Percentiles rank a stretch among this genome's conserved stretches.
Evolutionary conservation across 371 early-diverging fungal genomes (phyloP).

Genomic region (Synchytrium microbalum): DNA sequence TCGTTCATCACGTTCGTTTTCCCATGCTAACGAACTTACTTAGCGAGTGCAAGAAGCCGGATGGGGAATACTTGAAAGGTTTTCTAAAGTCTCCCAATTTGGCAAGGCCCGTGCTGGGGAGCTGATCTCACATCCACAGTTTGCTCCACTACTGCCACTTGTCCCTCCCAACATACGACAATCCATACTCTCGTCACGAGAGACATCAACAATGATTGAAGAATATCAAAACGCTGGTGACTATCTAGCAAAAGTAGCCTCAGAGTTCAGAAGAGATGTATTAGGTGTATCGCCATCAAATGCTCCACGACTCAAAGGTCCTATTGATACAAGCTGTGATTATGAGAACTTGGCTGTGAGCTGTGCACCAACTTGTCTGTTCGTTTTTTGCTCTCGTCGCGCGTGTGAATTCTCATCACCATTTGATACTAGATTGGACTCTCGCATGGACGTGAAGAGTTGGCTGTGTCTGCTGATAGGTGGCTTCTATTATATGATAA

Average conservation of each 20-base stretch:
- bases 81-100: slow-evolving; percentile 74
- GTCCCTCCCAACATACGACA: slow-evolving; percentile 49
- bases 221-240: slow-evolving; percentile 76
- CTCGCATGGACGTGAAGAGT: slow-evolving; percentile 14
- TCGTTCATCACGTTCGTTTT: slow-evolving; percentile 1
- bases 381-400: slow-evolving; percentile 23
- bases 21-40: background rate
- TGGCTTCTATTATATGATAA: slow-evolving; percentile 68
- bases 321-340: slow-evolving; percentile 25
- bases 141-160: slow-evolving; percentile 66
- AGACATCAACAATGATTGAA: slow-evolving; percentile 42
- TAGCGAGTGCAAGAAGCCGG: slow-evolving; percentile 9
- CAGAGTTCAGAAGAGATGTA: slow-evolving; percentile 33
- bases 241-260: slow-evolving; percentile 74
- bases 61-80: slow-evolving; percentile 76
- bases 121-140: slow-evolving; percentile 49
- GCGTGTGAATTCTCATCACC: too few species aligned
- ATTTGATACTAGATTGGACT: slow-evolving; percentile 20
- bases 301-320: background rate
- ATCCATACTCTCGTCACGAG: slow-evolving; percentile 26
- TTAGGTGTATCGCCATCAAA: background rate
- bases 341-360: slow-evolving; percentile 27
- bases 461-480: slow-evolving; percentile 61
- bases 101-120: slow-evolving; percentile 61
- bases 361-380: slow-evolving; percentile 22